Percentiles rank a stretch among this genome's conserved stretches.
phyloP scores from a whole-genome alignment of 1,284 basidiomycete species.

The Schizophyllum commune region DNA sequence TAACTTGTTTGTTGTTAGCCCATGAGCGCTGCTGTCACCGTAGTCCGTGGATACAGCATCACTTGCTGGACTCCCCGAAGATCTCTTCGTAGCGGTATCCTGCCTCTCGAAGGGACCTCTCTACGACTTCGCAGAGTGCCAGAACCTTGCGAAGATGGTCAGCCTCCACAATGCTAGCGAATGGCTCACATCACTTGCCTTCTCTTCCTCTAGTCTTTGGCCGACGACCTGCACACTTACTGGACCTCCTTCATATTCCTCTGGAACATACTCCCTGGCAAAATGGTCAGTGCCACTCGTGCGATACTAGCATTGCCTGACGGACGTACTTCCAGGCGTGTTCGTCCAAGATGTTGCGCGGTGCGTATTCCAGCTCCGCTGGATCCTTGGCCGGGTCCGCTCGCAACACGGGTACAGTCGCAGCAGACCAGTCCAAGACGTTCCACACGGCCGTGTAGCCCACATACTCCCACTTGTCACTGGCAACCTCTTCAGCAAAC shows the following conservation, averaged over 20 bases:
- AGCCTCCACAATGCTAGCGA: background rate
- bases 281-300: slow-evolving; percentile 8
- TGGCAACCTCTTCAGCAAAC: background rate
- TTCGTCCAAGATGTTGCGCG: slow-evolving; percentile 40
- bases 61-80: background rate
- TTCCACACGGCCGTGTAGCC: slow-evolving; percentile 64
- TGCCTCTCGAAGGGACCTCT: slow-evolving; percentile 30
- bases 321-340: slow-evolving; percentile 41
- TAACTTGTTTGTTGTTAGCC: too few relatives aligned
- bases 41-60: background rate
- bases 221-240: slow-evolving; percentile 66
- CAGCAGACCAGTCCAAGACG: slow-evolving; percentile 56
- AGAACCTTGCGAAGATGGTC: slow-evolving; percentile 16
- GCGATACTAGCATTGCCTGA: slow-evolving; percentile 3
- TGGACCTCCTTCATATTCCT: slow-evolving; percentile 51
- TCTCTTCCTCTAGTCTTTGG: slow-evolving; percentile 67
- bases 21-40: too few relatives aligned
- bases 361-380: slow-evolving; percentile 36
- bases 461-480: slow-evolving; percentile 24
- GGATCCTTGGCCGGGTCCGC: slow-evolving; percentile 39
- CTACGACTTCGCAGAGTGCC: slow-evolving; percentile 54
- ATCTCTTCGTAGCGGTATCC: background rate
- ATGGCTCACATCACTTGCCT: slow-evolving; percentile 24
- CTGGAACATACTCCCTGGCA: slow-evolving; percentile 43
- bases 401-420: slow-evolving; percentile 60